Evolutionary conservation across 192 early-diverging fungal species (phyloP).

Genomic region (Umbelopsis sp.): DNA sequence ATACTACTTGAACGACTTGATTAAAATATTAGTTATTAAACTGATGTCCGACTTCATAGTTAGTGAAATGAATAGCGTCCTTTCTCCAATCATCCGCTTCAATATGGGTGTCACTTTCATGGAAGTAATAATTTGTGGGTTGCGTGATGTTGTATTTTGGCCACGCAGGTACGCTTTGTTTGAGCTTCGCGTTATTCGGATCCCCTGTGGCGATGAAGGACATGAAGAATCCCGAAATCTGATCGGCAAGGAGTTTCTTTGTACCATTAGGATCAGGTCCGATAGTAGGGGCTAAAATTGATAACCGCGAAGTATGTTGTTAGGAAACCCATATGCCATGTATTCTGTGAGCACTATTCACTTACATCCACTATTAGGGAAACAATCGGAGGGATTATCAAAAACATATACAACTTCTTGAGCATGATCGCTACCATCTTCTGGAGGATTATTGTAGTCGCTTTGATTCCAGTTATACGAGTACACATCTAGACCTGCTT

Average conservation of each 20-base stretch:
- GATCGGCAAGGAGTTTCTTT: not conserved
- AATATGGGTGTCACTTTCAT: not conserved
- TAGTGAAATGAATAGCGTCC: not conserved
- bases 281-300: not conserved
- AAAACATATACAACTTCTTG: slow-evolving; percentile 20
- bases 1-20: no score
- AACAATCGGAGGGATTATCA: not conserved
- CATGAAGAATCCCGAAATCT: slow-evolving; percentile 16
- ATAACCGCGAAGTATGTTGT: not conserved
- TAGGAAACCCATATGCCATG: not conserved
- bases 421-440: not conserved
- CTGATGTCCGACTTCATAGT: slow-evolving; percentile 17
- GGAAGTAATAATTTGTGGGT: slow-evolving; percentile 17
- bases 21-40: not conserved
- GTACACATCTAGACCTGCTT: slow-evolving; percentile 8
- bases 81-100: slow-evolving; percentile 14
- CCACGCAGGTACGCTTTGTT: not conserved
- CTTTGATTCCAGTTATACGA: slow-evolving; percentile 18
- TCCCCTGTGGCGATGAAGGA: slow-evolving; percentile 11
- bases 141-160: not conserved
- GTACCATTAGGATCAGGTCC: slow-evolving; percentile 12
- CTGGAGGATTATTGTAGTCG: not conserved
- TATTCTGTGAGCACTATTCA: not conserved
- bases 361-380: slow-evolving; percentile 6
- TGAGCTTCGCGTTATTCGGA: not conserved